Percentiles rank a stretch among this genome's conserved stretches.
Evolutionary conservation across 805 yeast species (phyloP).

Genomic region (Brettanomyces nanus): DNA sequence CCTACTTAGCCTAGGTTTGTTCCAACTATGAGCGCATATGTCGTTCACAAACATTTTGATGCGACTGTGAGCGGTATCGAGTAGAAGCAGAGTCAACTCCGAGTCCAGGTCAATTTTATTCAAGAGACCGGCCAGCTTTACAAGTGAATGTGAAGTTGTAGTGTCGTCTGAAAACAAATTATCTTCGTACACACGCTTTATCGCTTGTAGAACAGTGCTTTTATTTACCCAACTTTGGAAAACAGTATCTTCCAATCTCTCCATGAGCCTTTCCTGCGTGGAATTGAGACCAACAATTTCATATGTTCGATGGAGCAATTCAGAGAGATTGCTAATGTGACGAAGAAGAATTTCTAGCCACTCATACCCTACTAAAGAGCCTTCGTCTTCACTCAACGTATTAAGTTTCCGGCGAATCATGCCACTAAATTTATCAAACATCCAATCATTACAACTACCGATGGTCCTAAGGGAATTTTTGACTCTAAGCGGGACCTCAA

Average conservation of each 20-base stretch:
- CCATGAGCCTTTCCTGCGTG: constrained; percentile 12
- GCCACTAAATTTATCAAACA: constrained; percentile 11
- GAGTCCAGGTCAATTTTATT: constrained; percentile 14
- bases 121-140: constrained; percentile 13
- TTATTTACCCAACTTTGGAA: constrained; percentile 11
- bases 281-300: constrained; percentile 7
- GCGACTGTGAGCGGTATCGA: constrained; percentile 29
- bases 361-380: not conserved
- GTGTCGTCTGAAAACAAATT: constrained; percentile 10
- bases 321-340: constrained; percentile 11
- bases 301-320: constrained; percentile 9
- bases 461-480: constrained; percentile 13
- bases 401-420: constrained; percentile 13
- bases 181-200: constrained; percentile 10
- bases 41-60: constrained; percentile 26
- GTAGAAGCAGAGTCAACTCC: constrained; percentile 23
- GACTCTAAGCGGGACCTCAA: constrained; percentile 16
- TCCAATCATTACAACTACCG: constrained; percentile 11
- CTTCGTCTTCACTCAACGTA: constrained; percentile 6
- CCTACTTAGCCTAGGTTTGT: constrained; percentile 3
- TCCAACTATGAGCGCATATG: constrained; percentile 31
- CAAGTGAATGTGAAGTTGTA: constrained; percentile 4
- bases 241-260: constrained; percentile 17
- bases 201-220: constrained; percentile 5
- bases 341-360: constrained; percentile 9